These are phyloP conservation scores for Peronospora belbahrii DNA, from an alignment of 352 stramenopile species.

Conservation along the genomic window DNA sequence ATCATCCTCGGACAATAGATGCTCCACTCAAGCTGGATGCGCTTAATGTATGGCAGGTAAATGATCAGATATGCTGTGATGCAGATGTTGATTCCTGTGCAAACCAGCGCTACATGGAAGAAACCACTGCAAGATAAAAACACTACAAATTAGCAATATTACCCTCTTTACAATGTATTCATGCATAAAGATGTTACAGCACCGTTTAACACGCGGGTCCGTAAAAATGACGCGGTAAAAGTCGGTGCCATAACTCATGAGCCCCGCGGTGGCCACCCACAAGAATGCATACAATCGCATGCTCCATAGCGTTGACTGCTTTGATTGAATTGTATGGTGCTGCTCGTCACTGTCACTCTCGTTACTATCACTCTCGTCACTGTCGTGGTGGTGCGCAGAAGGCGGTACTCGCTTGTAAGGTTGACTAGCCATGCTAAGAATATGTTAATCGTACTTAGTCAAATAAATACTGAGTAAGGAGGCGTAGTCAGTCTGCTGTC, in stretches of 20 bases:
- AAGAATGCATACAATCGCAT: slow-evolving; percentile 68
- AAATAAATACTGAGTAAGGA: not conserved
- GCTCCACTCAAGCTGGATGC: slow-evolving; percentile 80
- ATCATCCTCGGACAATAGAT: slow-evolving; percentile 91
- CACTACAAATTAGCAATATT: not conserved
- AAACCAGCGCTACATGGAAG: slow-evolving; percentile 73
- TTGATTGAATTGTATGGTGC: slow-evolving; percentile 24
- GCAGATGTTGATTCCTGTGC: slow-evolving; percentile 73
- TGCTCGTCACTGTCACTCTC: slow-evolving; percentile 32
- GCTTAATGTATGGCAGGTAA: slow-evolving; percentile 82
- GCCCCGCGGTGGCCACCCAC: slow-evolving; percentile 51
- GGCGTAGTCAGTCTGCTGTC: too few relatives aligned
- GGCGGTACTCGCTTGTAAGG: slow-evolving; percentile 45
- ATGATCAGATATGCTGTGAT: slow-evolving; percentile 84
- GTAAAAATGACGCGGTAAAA: slow-evolving; percentile 66
- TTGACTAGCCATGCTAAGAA: slow-evolving; percentile 24
- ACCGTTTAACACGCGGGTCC: slow-evolving; percentile 45
- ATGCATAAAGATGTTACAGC: not conserved
- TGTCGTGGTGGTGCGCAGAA: slow-evolving; percentile 33
- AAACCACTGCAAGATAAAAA: slow-evolving; percentile 48
- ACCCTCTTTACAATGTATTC: too few relatives aligned
- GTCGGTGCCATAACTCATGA: slow-evolving; percentile 55
- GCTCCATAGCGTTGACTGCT: slow-evolving; percentile 50
- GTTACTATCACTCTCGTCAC: slow-evolving; percentile 26
- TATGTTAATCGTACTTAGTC: slow-evolving; percentile 11